Evolutionary conservation across 2,329 filamentous ascomycete species (phyloP).

Genomic region (Domatiomyces globalis): DNA sequence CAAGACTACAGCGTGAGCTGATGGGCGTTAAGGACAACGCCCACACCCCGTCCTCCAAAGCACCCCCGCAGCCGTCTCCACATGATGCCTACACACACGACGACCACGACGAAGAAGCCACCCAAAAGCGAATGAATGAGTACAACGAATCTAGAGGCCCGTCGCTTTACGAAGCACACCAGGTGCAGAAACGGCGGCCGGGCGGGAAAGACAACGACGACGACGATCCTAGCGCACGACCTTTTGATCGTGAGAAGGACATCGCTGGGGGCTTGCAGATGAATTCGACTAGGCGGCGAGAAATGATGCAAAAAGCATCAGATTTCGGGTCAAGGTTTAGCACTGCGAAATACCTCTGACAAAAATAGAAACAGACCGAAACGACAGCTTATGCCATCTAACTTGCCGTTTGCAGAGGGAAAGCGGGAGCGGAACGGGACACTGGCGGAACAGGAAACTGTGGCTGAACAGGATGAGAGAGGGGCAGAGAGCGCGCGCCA

Average conservation of each 20-base stretch:
- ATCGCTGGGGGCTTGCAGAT: constrained; percentile 66
- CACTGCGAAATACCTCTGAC: constrained; percentile 50
- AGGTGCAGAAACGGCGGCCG: constrained; percentile 21
- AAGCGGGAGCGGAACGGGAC: no score
- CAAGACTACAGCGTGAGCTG: constrained; percentile 65
- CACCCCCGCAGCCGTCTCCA: constrained; percentile 5
- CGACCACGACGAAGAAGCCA: constrained; percentile 29
- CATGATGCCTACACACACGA: constrained; percentile 5
- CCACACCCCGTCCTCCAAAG: constrained; percentile 3
- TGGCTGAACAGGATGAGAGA: background rate
- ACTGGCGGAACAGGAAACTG: background rate
- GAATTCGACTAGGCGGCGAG: constrained; percentile 56
- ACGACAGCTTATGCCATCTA: background rate
- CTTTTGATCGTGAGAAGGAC: constrained; percentile 87
- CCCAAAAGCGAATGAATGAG: constrained; percentile 39
- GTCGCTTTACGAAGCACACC: constrained; percentile 48
- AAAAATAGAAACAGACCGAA: background rate
- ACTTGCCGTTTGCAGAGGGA: background rate
- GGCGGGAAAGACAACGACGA: constrained; percentile 46
- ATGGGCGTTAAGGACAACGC: constrained; percentile 47
- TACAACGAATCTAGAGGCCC: constrained; percentile 44
- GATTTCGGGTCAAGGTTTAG: constrained; percentile 73
- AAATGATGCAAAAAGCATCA: constrained; percentile 64
- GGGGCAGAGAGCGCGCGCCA: background rate
- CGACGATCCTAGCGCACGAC: constrained; percentile 79